Base-by-base conservation (phyloP, 163 green algal species). In the Chlorella variabilis region DNA sequence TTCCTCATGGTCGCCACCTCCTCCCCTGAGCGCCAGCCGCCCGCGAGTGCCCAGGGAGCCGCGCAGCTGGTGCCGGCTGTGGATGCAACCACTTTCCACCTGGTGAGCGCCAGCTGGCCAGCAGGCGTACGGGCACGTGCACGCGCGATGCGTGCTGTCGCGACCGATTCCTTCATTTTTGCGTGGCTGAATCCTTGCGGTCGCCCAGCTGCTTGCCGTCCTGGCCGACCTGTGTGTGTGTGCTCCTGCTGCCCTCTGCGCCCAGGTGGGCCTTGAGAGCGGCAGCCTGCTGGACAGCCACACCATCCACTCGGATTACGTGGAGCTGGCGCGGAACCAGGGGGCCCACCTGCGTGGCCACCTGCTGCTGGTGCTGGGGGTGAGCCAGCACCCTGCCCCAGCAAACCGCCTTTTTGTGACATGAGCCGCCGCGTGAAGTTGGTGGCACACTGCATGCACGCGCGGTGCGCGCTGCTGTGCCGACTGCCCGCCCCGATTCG, bases 311-410 rank as follows among this genome's bases (percentile, higher is more conserved):
- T 6, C 6, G 11, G 77, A 83, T 20, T 83, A 67, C 33, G 77
- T 83, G 36, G 77, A 83, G 49, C 77, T 83, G 27, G 18, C 51
- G 1, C 49, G 77, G 27, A 71, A 74, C 51, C 66, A 77, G 66
- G 77, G 77, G 51, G 77, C 29, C 9, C 66, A 83, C 77, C 77
- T 83, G 51, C 1, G 27, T 13, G 65, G 65, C 2, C 59, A 83
- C 20, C 65, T 77, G 49, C 77, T 83, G 77, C 63, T 83, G 77
- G 66, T 83, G 51, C 77, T 83, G 34, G 77, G 66, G 51, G 77
- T 83, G 67, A 41, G 76, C 42, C 15, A 0, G 29, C 0, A 2
- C 3, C 6, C 70, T 34, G 15, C 7, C 71, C n/a, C n/a, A n/a
- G n/a, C n/a, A n/a, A n/a, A n/a, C n/a, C n/a, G n/a, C n/a, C n/a